Percentiles rank a stretch among this genome's conserved stretches.
phyloP scores from a whole-genome alignment of 192 early-diverging fungal genomes.

The Dissophora ornata region DNA sequence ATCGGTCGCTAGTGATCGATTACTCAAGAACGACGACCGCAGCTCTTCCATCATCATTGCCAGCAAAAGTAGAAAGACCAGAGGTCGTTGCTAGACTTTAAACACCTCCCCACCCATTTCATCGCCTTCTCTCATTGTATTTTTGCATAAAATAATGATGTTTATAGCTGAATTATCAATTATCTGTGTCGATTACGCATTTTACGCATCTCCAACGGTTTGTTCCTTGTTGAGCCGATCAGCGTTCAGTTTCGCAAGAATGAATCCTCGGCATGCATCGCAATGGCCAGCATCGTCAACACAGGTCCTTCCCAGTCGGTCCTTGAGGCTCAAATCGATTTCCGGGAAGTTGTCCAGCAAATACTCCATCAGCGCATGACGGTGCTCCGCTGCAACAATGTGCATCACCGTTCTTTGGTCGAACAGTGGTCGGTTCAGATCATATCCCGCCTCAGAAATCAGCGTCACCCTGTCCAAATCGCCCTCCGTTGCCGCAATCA shows the following conservation, averaged over 20 bases:
- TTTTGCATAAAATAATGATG: no score
- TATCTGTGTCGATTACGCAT: no score
- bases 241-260: slow-evolving; percentile 4
- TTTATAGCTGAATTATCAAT: no score
- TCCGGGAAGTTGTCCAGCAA: slow-evolving; percentile 57
- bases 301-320: slow-evolving; percentile 67
- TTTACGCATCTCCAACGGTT: no score
- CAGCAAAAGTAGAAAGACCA: background rate
- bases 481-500: slow-evolving; percentile 55
- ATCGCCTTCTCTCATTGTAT: no score
- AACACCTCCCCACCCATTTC: no score
- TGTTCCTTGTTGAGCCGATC: background rate
- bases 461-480: slow-evolving; percentile 21
- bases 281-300: slow-evolving; percentile 62
- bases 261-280: slow-evolving; percentile 9
- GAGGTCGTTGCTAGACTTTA: slow-evolving; percentile 27
- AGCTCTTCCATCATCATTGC: background rate
- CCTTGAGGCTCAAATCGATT: slow-evolving; percentile 58
- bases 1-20: slow-evolving; percentile 25
- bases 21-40: background rate
- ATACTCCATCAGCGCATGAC: slow-evolving; percentile 55
- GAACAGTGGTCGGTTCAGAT: slow-evolving; percentile 69
- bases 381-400: slow-evolving; percentile 66
- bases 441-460: slow-evolving; percentile 68
- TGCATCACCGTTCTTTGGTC: slow-evolving; percentile 79